Base-by-base conservation (phyloP, 2,329 filamentous ascomycete species). In the Elsinoe necatrix region DNA sequence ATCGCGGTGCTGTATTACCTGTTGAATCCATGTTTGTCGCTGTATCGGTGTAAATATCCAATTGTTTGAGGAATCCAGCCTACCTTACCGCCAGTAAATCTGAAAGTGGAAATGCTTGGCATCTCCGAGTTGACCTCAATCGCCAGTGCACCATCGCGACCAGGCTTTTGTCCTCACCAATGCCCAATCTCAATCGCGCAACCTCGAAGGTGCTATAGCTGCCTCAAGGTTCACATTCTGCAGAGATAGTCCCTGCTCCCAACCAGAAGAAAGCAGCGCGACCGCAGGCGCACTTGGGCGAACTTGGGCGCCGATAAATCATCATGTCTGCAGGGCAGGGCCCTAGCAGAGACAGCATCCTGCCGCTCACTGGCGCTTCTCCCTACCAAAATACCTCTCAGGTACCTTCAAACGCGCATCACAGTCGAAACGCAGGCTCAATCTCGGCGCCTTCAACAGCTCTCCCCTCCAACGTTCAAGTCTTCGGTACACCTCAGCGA, bases 401-500 rank as follows among this genome's bases (percentile, higher is more conserved):
- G 18, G 12, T 52, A 9, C 48, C 48, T 3, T 52, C 48, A 2
- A 52, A 39, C 25, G 34, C 48, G 29, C 48, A 52, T 18, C 48
- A 52, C 21, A 37, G 29, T 37, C 48, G 48, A 9, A 52, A 52
- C 16, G 48, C 48, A 7, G 48, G 48, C 14, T 52, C 48, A 7
- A 52, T 52, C 31, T 56, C 54, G 12, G 54, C 54, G 7, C 54
- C 54, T 2, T 47, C 54, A n/a, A 47, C 54, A 39, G 57, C 45
- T 50, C 59, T 27, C 68, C 72, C 58, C 75, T 74, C 63, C 70
- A 73, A 59, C 25, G 62, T 69, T 56, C 74, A 73, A 64, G 68
- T 73, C 52, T 80, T 74, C 68, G 77, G 80, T 58, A 72, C 74
- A 47, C 72, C 76, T 60, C 75, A 77, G 64, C 74, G 77, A 63